Conservation (phyloP, 139 green algal genomes). For the Mesostigma viride region DNA sequence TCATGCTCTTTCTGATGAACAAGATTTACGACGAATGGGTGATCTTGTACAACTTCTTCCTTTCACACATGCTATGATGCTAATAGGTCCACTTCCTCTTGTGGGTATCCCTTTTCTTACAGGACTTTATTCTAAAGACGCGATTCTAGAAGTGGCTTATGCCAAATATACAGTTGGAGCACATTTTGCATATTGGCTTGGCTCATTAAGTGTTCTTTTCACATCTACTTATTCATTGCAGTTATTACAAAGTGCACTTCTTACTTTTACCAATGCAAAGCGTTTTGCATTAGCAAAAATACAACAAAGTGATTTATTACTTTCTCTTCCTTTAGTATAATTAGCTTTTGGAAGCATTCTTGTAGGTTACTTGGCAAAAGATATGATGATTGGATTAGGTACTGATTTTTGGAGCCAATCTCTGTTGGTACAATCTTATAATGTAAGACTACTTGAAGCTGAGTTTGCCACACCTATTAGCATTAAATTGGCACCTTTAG, state of each 20-base stretch:
- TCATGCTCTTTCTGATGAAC: no score
- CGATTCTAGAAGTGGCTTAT: slow-evolving; percentile 16
- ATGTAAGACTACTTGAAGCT: slow-evolving; percentile 39
- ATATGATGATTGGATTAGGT: slow-evolving; percentile 54
- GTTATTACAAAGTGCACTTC: no score
- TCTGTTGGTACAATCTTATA: slow-evolving; percentile 42
- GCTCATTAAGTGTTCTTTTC: slow-evolving; percentile 10
- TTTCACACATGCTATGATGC: slow-evolving; percentile 15
- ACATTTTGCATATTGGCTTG: slow-evolving; percentile 49
- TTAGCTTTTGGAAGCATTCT: slow-evolving; percentile 48
- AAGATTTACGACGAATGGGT: no score
- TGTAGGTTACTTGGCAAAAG: slow-evolving; percentile 49
- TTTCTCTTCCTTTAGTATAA: slow-evolving; percentile 36
- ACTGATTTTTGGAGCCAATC: slow-evolving; percentile 49
- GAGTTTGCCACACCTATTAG: slow-evolving; percentile 42
- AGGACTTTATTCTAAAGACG: slow-evolving; percentile 19
- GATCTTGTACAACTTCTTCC: no score
- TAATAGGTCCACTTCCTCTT: slow-evolving; percentile 13
- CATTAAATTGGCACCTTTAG: slow-evolving; percentile 41
- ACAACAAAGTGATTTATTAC: not conserved
- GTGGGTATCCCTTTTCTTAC: slow-evolving; percentile 18
- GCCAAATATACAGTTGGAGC: slow-evolving; percentile 30
- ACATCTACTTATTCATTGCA: not conserved
- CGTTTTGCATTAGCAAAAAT: not conserved
- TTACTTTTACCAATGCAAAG: no score